A percentile compares a stretch with the other conserved stretches of the same genome.
phyloP scores from a whole-genome alignment of 2,329 filamentous ascomycete genomes.

The Hypoxylon sp. region DNA sequence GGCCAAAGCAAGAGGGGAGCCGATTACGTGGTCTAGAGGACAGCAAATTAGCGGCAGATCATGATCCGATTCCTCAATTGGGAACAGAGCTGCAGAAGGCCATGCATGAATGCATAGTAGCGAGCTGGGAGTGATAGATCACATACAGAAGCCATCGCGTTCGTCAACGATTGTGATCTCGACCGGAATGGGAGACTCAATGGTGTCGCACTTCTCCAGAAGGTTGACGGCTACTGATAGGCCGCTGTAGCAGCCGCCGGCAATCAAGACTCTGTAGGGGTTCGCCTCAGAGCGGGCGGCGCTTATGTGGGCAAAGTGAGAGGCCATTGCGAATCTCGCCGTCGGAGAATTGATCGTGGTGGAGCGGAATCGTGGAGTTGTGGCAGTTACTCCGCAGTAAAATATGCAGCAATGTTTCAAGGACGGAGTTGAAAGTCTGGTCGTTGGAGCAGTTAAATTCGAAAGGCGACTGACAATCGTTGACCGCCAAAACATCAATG shows the following conservation, averaged over 20 bases:
- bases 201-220: conserved; percentile 71
- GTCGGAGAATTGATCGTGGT: conserved; percentile 21
- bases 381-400: conserved; percentile 9
- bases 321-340: conserved; percentile 37
- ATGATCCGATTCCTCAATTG: background rate
- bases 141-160: conserved; percentile 84
- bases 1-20: conserved; percentile 78
- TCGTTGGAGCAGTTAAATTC: conserved; percentile 13
- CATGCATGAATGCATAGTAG: conserved; percentile 3
- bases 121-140: background rate
- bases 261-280: conserved; percentile 71
- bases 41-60: conserved; percentile 27
- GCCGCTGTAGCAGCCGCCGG: conserved; percentile 80
- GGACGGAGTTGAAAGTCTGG: conserved; percentile 22
- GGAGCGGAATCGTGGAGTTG: conserved; percentile 29
- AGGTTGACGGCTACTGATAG: conserved; percentile 76
- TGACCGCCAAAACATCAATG: conserved; percentile 32
- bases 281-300: conserved; percentile 34
- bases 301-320: conserved; percentile 25
- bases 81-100: background rate
- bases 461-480: conserved; percentile 14
- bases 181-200: conserved; percentile 65
- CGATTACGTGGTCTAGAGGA: conserved; percentile 78
- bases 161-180: conserved; percentile 83
- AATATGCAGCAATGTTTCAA: conserved; percentile 28